phyloP scores from a whole-genome alignment of 176 grass and related monocot species.

The Paspalum vaginatum region DNA sequence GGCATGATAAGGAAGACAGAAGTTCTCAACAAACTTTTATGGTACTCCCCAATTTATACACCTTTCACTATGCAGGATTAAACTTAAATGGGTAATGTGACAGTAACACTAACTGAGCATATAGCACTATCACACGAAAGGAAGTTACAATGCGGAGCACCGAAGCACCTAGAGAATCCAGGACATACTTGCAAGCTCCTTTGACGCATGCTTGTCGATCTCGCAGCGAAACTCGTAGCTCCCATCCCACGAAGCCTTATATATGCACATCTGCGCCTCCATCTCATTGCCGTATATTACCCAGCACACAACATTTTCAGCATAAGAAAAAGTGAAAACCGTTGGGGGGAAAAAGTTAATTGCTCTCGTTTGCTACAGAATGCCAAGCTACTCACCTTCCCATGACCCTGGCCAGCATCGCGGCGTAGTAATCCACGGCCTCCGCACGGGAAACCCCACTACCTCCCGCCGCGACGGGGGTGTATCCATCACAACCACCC shows the following conservation, averaged over 20 bases:
- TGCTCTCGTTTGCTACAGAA: not conserved
- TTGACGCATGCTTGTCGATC: constrained; percentile 57
- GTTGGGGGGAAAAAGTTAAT: not conserved
- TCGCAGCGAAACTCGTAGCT: constrained; percentile 72
- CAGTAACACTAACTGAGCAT: constrained; percentile 13
- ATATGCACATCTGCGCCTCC: constrained; percentile 87
- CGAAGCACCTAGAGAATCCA: not conserved
- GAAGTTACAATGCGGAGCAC: not conserved
- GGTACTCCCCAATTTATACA: not conserved
- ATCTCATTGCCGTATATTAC: constrained; percentile 42
- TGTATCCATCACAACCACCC: constrained; percentile 66
- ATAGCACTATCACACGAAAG: not conserved
- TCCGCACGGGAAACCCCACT: constrained; percentile 54
- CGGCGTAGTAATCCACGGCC: constrained; percentile 74
- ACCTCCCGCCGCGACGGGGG: constrained; percentile 13
- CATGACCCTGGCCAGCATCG: constrained; percentile 59
- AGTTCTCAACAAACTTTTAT: not conserved
- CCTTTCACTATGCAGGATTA: constrained; percentile 8
- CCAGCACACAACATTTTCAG: not conserved
- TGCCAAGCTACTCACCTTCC: constrained; percentile 49
- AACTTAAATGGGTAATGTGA: not conserved
- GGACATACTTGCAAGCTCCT: constrained; percentile 69
- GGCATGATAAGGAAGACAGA: not conserved
- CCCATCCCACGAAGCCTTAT: constrained; percentile 67
- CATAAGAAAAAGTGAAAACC: not conserved